Base-by-base conservation (phyloP, 208 protist species). In the Phytomonas serpens region DNA sequence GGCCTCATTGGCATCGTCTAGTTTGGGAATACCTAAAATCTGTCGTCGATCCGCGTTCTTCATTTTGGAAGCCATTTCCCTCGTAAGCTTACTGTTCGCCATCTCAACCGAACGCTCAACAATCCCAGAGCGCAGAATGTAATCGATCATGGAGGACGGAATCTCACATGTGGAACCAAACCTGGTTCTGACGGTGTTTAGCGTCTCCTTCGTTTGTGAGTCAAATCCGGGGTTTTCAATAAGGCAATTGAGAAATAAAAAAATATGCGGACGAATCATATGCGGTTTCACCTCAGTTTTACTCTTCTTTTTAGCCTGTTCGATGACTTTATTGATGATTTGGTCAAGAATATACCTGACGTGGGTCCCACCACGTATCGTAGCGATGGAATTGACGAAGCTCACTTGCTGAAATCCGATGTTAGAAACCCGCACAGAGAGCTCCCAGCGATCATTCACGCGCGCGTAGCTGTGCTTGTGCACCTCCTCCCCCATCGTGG, bases 161-260 rank as follows among this genome's bases (percentile, higher is more conserved):
- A 99, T 74, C 52, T 98, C 90, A 78, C 98, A 99, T 31, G 85
- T 91, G 32, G 95, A 99, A 71, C 99, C 99, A 82, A 99, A 99
- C 70, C 96, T 89, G 52, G 70, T 80, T n/a, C 83, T 77, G 30
- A 93, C 86, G 14, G 97, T 98, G 32, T 94, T 99, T 34, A 99
- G 92, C 19, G 93, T 98, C 78, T 99, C 98, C 90, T 99, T 99
- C 27, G 98, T 99, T 91, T 99, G 99, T 29, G 97, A 99, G 77
- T 99, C 98, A 81, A 99, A 99, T 11, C 97, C 81, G 4, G 99
- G 99, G 81, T 99, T 99, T 37, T 99, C 98, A 75, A 99, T 99
- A 31, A 99, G 91, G 68, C 87, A 97, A 77, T 99, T 99, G 62
- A 99, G 85, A 81, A 99, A 99, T 31, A 99, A 76, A 75, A 91